phyloP scores from a whole-genome alignment of 768 basidiomycete genomes.

The Galerina sulciceps region DNA sequence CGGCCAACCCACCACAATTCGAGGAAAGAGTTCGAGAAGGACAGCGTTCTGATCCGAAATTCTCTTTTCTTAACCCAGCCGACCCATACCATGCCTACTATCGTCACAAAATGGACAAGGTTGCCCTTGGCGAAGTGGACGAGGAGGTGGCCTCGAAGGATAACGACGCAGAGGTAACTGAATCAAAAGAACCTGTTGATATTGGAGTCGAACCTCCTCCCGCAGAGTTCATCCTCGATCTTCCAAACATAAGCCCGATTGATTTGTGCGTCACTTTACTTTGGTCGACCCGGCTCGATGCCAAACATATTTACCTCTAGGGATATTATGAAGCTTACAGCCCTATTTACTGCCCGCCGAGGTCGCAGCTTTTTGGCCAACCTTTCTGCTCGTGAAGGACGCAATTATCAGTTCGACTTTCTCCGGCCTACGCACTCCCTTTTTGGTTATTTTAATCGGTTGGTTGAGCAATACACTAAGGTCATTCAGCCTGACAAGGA shows the following conservation, averaged over 20 bases:
- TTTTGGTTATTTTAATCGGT: constrained; percentile 94
- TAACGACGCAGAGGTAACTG: constrained; percentile 35
- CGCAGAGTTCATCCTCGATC: constrained; percentile 81
- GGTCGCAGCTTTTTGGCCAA: constrained; percentile 86
- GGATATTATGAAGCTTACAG: constrained; percentile 95
- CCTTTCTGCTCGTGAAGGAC: constrained; percentile 86
- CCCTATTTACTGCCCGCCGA: constrained; percentile 91
- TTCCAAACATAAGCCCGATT: constrained; percentile 85
- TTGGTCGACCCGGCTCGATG: not conserved
- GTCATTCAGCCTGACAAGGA: constrained; percentile 85
- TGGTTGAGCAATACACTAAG: constrained; percentile 95
- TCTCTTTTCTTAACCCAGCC: constrained; percentile 95
- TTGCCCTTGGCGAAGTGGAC: constrained; percentile 72
- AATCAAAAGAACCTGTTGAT: constrained; percentile 56
- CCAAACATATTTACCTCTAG: constrained; percentile 41
- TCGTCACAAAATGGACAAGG: constrained; percentile 85
- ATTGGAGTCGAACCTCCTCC: constrained; percentile 77
- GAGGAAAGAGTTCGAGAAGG: constrained; percentile 98
- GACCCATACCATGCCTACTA: constrained; percentile 99
- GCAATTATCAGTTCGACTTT: constrained; percentile 98
- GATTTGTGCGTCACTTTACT: constrained; percentile 76
- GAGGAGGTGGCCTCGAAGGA: constrained; percentile 62
- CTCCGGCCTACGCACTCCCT: constrained; percentile 94
- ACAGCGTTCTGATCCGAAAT: constrained; percentile 95
- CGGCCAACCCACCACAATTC: constrained; percentile 90